phyloP scores from a whole-genome alignment of 352 stramenopile genomes.

The Phytophthora agathidicida region DNA sequence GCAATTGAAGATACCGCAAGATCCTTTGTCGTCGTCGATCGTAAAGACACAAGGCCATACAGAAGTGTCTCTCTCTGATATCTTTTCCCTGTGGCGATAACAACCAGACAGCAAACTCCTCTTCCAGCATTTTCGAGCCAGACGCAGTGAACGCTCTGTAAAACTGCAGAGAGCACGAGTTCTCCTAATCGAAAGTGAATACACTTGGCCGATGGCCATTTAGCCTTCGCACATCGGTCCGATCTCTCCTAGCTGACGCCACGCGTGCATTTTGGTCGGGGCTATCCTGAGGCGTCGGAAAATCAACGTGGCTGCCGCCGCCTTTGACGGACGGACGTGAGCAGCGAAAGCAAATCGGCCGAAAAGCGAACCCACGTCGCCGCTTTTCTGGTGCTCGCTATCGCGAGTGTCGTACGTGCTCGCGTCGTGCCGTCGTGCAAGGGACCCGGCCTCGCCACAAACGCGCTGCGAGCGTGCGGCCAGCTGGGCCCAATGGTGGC shows the following conservation, averaged over 20 bases:
- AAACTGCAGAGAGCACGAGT: slow-evolving; percentile 2
- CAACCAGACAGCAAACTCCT: slow-evolving; percentile 7
- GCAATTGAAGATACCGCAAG: slow-evolving; percentile 6
- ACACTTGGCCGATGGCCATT: background rate
- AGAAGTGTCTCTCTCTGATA: too few species aligned
- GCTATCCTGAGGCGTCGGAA: slow-evolving; percentile 5
- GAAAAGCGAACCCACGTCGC: slow-evolving; percentile 21
- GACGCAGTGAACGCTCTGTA: slow-evolving; percentile 2
- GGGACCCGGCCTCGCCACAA: slow-evolving; percentile 21
- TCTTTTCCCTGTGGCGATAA: slow-evolving; percentile 3
- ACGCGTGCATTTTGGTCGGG: slow-evolving; percentile 20
- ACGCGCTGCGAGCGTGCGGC: slow-evolving; percentile 12
- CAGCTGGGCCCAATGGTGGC: slow-evolving; percentile 11
- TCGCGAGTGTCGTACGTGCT: slow-evolving; percentile 23
- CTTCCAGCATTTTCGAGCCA: slow-evolving; percentile 8
- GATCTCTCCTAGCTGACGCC: background rate
- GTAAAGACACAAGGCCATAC: slow-evolving; percentile 12
- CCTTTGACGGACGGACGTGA: too few species aligned
- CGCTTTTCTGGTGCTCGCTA: slow-evolving; percentile 24
- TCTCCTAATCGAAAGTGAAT: background rate
- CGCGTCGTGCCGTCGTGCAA: slow-evolving; percentile 18
- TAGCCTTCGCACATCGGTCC: background rate
- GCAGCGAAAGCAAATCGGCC: slow-evolving; percentile 2
- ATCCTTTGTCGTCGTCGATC: slow-evolving; percentile 15
- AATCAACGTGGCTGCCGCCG: slow-evolving; percentile 6